Evolutionary conservation across 2,329 filamentous ascomycete genomes (phyloP).

Genomic region (Fusarium cicatricum): DNA sequence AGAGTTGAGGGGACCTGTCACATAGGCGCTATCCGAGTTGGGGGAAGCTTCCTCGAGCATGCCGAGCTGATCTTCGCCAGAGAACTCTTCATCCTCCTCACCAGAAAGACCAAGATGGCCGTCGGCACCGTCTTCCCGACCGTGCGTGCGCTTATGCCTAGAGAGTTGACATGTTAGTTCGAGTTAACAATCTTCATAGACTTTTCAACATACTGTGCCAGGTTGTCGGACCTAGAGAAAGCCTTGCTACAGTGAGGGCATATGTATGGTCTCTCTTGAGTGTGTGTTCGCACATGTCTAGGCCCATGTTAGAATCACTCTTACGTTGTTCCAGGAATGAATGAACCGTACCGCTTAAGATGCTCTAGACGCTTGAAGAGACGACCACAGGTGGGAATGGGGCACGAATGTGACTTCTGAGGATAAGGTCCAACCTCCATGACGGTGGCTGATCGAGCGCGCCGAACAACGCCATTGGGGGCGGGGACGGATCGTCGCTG

Average conservation of each 20-base stretch:
- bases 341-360: slow-evolving; percentile 85
- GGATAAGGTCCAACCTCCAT: slow-evolving; percentile 97
- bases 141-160: slow-evolving; percentile 85
- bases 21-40: slow-evolving; percentile 72
- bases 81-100: slow-evolving; percentile 84
- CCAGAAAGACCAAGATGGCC: slow-evolving; percentile 71
- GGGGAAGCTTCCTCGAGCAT: slow-evolving; percentile 83
- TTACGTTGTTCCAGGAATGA: slow-evolving; percentile 44
- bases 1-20: slow-evolving; percentile 60
- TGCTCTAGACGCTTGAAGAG: slow-evolving; percentile 99
- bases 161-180: slow-evolving; percentile 18
- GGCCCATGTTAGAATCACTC: slow-evolving; percentile 32
- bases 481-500: slow-evolving; percentile 74
- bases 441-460: slow-evolving; percentile 92
- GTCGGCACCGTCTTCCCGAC: slow-evolving; percentile 69
- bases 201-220: slow-evolving; percentile 81
- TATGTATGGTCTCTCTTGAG: slow-evolving; percentile 97
- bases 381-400: slow-evolving; percentile 96
- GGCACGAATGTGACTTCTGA: slow-evolving; percentile 97
- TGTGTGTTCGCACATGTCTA: slow-evolving; percentile 99
- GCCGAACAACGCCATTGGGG: slow-evolving; percentile 79
- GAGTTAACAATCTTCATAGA: slow-evolving; percentile 45
- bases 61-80: slow-evolving; percentile 83
- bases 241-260: slow-evolving; percentile 99
- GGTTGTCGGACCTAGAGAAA: slow-evolving; percentile 97